Evolutionary conservation across 345 rosid species (phyloP).

Genomic region (Rhizophora mangle): DNA sequence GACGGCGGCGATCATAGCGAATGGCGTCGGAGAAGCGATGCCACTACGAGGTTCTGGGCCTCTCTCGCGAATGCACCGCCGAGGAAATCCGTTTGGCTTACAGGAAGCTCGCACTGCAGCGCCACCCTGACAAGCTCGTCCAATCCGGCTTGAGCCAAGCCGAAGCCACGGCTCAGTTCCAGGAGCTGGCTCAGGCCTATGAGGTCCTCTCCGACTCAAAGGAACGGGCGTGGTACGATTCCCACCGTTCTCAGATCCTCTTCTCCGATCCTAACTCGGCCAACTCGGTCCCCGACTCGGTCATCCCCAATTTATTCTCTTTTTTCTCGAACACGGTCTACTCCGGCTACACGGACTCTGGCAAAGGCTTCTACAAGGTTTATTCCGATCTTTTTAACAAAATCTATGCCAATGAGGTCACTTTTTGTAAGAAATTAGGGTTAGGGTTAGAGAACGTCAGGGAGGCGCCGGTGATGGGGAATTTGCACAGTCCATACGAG

Average conservation of each 20-base stretch:
- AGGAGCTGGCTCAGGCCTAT: conserved; percentile 81
- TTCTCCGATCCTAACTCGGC: conserved; percentile 59
- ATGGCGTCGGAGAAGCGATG: conserved; percentile 84
- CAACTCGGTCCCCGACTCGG: conserved; percentile 39
- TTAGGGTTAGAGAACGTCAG: conserved; percentile 46
- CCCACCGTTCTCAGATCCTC: conserved; percentile 89
- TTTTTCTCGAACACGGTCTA: conserved; percentile 72
- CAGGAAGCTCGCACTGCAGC: conserved; percentile 78
- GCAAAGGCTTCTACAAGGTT: conserved; percentile 79
- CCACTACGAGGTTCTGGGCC: conserved; percentile 78
- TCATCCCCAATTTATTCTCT: conserved; percentile 66
- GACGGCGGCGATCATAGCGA: too few relatives aligned
- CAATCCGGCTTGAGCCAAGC: conserved; percentile 66
- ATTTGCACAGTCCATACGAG: conserved; percentile 59
- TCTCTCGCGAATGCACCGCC: conserved; percentile 50
- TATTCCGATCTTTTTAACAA: conserved; percentile 66
- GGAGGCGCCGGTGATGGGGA: conserved; percentile 92
- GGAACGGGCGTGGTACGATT: conserved; percentile 92
- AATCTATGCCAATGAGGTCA: conserved; percentile 59
- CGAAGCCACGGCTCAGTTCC: conserved; percentile 90
- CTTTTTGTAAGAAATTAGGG: conserved; percentile 57
- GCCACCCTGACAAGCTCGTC: conserved; percentile 97
- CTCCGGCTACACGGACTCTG: conserved; percentile 65
- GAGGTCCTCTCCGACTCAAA: conserved; percentile 86
- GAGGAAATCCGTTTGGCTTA: conserved; percentile 84